Evolutionary conservation across 805 yeast species (phyloP).

Genomic region (Wickerhamomyces pijperi): DNA sequence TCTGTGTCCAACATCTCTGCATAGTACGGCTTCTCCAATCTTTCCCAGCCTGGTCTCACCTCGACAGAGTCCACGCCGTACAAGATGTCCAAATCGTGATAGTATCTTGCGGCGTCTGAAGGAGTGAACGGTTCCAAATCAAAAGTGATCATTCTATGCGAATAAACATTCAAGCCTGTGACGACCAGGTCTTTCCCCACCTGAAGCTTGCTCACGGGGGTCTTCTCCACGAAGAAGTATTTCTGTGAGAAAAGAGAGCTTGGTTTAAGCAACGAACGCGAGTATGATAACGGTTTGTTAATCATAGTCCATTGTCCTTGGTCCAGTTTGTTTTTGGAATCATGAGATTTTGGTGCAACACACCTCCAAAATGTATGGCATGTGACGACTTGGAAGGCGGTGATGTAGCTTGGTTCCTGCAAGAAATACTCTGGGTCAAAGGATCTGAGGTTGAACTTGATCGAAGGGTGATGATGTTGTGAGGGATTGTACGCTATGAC

Average conservation of each 20-base stretch:
- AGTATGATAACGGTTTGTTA: neutral
- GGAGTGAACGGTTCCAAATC: neutral
- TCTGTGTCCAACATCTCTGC: slow-evolving; percentile 1
- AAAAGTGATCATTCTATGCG: neutral
- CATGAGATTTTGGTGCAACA: neutral
- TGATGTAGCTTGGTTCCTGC: neutral
- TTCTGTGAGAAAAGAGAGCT: neutral
- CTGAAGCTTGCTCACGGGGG: neutral
- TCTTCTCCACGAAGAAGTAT: neutral
- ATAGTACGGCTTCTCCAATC: slow-evolving; percentile 10
- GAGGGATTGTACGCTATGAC: neutral
- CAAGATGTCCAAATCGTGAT: slow-evolving; percentile 40
- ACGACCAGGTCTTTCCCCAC: neutral
- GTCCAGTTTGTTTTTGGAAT: neutral
- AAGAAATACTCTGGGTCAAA: neutral
- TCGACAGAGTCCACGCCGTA: slow-evolving; percentile 68
- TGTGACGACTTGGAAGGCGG: neutral
- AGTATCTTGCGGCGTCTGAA: slow-evolving; percentile 2
- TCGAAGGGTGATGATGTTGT: neutral
- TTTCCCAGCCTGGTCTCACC: slow-evolving; percentile 66
- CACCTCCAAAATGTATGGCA: neutral
- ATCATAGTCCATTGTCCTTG: neutral
- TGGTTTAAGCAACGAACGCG: neutral
- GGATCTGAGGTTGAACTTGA: neutral
- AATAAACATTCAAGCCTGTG: neutral